Evolutionary conservation across 2,329 filamentous ascomycete genomes (phyloP), one percentile per base, ranked within the genome.

Genomic region (Trichoderma sp.): DNA sequence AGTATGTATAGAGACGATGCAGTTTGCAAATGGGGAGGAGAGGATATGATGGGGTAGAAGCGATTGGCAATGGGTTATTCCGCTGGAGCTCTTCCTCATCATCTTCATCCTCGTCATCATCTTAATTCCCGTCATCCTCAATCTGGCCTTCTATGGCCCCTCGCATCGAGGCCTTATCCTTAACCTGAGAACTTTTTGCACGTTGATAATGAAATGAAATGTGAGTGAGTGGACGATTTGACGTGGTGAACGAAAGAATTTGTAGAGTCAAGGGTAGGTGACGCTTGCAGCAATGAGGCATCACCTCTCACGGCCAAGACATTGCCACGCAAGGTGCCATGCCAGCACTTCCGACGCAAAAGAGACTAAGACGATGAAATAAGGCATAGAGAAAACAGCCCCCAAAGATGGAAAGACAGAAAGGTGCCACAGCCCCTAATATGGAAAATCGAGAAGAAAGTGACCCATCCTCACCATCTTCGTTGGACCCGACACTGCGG

Each of bases 401-500:
- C n/a, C 12, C 5, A 30, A 14, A 9, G 19, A 21, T 41, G 2
- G 7, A 30, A 47, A 5, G 26, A n/a, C 0, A 17, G 34, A 44
- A 48, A 61, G n/a, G 44, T 24, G 17, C 50, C 41, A 26, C n/a
- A 2, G 3, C 7, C 7, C 41, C 34, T 14, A 34, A 62, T 45
- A 1, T 5, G 59, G 59, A 39, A 54, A 44, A 26, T 9, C 47
- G 34, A 44, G 26, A 9, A 43, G 21, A 12, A 12, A 17, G 3
- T 15, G 34, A 10, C 1, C 7, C 3, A 39, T 39, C 10, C 10
- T 39, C 10, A 14, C 34, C 7, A 6, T 39, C 10, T 45, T 10
- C 50, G 21, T 63, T 50, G 21, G 21, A 4, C 54, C n/a, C 28
- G 19, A 39, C 21, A n/a, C n/a, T 66, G 66, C 45, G 56, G 64